These are phyloP conservation scores for Mortierella sp. DNA, from an alignment of 371 early-diverging fungal genomes.

Conservation along the genomic window DNA sequence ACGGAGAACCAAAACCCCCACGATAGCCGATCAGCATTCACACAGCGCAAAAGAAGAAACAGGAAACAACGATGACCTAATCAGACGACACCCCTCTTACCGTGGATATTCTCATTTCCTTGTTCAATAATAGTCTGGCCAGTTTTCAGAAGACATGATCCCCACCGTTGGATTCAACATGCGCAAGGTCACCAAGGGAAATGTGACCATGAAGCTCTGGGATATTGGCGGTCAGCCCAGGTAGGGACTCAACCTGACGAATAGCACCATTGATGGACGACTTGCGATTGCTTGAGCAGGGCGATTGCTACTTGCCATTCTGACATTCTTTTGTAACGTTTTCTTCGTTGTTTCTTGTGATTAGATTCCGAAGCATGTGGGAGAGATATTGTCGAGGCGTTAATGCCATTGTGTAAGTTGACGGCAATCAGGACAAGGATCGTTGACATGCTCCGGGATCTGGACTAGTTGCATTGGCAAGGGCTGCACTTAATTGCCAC, in stretches of 20 bases:
- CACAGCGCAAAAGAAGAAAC: not conserved
- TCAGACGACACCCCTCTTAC: not conserved
- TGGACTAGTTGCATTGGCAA: not conserved
- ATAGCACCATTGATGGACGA: slow-evolving; percentile 30
- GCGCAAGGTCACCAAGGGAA: slow-evolving; percentile 94
- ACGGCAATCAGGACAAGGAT: not conserved
- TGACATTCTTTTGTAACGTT: not conserved
- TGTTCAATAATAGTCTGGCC: slow-evolving; percentile 78
- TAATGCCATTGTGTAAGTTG: slow-evolving; percentile 95
- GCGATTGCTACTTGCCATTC: not conserved
- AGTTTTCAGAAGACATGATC: slow-evolving; percentile 96
- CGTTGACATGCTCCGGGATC: not conserved
- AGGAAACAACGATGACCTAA: not conserved
- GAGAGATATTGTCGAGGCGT: slow-evolving; percentile 96
- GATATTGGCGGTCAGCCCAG: slow-evolving; percentile 98
- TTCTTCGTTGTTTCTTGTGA: no score
- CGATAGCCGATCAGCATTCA: not conserved
- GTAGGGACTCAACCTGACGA: slow-evolving; percentile 35
- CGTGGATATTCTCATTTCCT: slow-evolving; percentile 1
- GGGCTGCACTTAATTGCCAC: not conserved
- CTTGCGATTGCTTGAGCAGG: slow-evolving; percentile 7
- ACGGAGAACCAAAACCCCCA: slow-evolving; percentile 1
- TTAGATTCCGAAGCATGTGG: slow-evolving; percentile 92
- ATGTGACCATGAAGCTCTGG: slow-evolving; percentile 98
- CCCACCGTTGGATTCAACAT: slow-evolving; percentile 99